Evolutionary conservation across 164 flowering plant genomes (phyloP).

Genomic region (Amborella trichopoda): DNA sequence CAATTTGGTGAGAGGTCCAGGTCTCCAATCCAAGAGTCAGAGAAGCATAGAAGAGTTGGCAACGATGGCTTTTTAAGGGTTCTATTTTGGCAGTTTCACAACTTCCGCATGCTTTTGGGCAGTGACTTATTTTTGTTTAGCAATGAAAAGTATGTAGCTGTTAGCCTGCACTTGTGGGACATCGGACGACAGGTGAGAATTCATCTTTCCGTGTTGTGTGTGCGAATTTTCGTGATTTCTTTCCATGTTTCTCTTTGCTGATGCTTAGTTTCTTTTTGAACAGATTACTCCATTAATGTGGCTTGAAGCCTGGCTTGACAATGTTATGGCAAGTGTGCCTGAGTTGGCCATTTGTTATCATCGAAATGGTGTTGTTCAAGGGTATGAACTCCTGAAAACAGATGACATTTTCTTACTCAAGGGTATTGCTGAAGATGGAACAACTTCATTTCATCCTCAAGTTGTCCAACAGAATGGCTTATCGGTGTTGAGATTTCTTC

Average conservation of each 20-base stretch:
- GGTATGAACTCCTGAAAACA: constrained; percentile 91
- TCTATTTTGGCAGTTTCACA: constrained; percentile 90
- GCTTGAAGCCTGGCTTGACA: constrained; percentile 99
- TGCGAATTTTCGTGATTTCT: not conserved
- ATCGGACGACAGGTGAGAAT: constrained; percentile 20
- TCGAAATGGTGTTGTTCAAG: constrained; percentile 86
- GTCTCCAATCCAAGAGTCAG: constrained; percentile 66
- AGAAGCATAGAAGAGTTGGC: constrained; percentile 49
- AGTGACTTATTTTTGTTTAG: constrained; percentile 93
- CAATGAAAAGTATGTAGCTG: constrained; percentile 86
- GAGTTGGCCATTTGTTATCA: constrained; percentile 97
- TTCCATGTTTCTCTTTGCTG: not conserved
- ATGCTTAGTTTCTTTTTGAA: not conserved
- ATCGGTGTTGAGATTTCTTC: constrained; percentile 87
- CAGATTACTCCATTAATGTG: constrained; percentile 90
- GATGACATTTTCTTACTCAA: constrained; percentile 83
- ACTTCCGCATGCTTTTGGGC: constrained; percentile 92
- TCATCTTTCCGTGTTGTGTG: not conserved
- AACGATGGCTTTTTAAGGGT: constrained; percentile 65
- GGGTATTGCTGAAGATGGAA: constrained; percentile 89
- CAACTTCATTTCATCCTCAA: constrained; percentile 92
- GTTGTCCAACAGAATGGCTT: constrained; percentile 97
- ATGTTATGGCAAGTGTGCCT: constrained; percentile 97
- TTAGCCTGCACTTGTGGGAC: constrained; percentile 97
- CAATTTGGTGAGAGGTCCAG: constrained; percentile 63